Evolutionary conservation across 441 rosid species (phyloP).

Genomic region (Raphanus hybrid): DNA sequence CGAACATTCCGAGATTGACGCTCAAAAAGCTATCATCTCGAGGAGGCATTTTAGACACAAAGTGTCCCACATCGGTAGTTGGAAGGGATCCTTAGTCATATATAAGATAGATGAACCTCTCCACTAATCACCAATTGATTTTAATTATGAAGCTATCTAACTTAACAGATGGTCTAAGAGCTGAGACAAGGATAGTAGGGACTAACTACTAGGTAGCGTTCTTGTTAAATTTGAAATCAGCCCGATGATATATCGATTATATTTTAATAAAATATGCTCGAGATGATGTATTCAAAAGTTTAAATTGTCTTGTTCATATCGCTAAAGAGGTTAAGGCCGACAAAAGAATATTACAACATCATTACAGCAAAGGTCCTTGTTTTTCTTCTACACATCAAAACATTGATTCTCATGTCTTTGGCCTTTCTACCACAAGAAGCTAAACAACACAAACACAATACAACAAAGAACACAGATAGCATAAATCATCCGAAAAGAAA

Average conservation of each 20-base stretch:
- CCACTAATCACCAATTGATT: no score
- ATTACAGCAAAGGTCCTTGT: constrained; percentile 28
- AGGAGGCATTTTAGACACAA: no score
- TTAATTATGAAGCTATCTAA: no score
- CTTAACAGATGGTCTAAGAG: constrained; percentile 2
- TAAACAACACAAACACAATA: constrained; percentile 17
- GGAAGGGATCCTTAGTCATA: no score
- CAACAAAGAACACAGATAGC: not conserved
- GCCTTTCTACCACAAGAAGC: constrained; percentile 38
- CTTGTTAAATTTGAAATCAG: not conserved
- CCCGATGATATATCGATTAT: not conserved
- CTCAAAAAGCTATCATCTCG: no score
- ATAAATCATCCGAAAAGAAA: not conserved
- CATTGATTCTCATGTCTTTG: constrained; percentile 35
- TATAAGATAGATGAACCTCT: no score
- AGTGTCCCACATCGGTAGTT: no score
- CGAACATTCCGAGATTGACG: no score
- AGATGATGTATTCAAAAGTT: not conserved
- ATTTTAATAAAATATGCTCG: not conserved
- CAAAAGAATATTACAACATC: constrained; percentile 37
- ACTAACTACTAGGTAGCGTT: not conserved
- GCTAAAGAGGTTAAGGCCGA: not conserved
- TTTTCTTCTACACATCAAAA: constrained; percentile 42
- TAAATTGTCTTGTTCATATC: constrained; percentile 5
- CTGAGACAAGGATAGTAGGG: not conserved